phyloP scores from a whole-genome alignment of 345 rosid species.

The Euclidium syriacum region DNA sequence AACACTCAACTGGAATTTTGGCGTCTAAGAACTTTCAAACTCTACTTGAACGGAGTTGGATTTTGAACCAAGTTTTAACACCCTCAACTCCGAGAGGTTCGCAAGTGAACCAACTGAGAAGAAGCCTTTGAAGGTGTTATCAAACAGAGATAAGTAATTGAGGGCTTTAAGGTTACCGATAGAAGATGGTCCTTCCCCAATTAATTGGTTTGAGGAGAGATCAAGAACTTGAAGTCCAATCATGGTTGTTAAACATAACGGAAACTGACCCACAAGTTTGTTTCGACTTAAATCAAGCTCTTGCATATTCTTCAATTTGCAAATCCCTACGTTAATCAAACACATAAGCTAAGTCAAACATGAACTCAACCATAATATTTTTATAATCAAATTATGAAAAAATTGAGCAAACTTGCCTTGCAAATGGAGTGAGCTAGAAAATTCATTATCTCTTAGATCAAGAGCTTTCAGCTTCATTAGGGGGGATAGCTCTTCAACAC shows the following conservation, averaged over 20 bases:
- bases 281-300: neutral
- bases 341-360: no score
- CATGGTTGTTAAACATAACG: neutral
- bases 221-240: neutral
- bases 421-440: no score
- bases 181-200: neutral
- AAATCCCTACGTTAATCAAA: neutral
- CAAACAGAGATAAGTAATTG: neutral
- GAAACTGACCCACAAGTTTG: neutral
- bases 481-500: no score
- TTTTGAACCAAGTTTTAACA: neutral
- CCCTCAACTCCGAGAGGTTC: neutral
- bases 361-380: no score
- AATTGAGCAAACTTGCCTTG: no score
- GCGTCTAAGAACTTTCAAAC: neutral
- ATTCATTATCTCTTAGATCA: no score
- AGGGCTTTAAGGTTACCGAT: neutral
- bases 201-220: neutral
- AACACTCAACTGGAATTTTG: no score
- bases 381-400: no score
- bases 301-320: neutral
- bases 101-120: neutral
- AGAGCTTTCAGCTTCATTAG: no score
- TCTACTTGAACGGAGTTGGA: neutral
- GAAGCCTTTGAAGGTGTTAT: neutral